These are phyloP conservation scores for Arabis hirsuta DNA, from an alignment of 345 rosid genomes.

Conservation along the genomic window DNA sequence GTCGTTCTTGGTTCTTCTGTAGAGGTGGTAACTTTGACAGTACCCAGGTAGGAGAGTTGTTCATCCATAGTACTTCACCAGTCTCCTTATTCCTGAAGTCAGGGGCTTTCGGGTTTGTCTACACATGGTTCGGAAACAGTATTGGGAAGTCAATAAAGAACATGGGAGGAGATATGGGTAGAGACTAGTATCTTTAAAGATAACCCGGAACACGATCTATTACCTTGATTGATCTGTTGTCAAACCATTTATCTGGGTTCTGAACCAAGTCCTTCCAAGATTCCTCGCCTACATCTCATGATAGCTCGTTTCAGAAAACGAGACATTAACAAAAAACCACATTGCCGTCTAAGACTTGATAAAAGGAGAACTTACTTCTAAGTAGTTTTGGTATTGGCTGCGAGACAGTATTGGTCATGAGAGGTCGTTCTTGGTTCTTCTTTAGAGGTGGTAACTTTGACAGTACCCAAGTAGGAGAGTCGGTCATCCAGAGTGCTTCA, in stretches of 20 bases:
- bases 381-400: constrained; percentile 7
- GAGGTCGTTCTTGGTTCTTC: constrained; percentile 39
- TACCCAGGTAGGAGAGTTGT: constrained; percentile 62
- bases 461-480: constrained; percentile 64
- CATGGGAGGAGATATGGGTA: not conserved
- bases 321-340: constrained; percentile 1
- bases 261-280: constrained; percentile 72
- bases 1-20: constrained; percentile 41
- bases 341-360: not conserved
- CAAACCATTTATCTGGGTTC: constrained; percentile 79
- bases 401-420: constrained; percentile 12
- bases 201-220: not conserved
- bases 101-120: constrained; percentile 54
- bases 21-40: constrained; percentile 56
- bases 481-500: constrained; percentile 59
- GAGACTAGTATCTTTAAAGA: constrained; percentile 20
- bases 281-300: constrained; percentile 53
- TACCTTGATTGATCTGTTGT: constrained; percentile 72
- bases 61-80: constrained; percentile 64
- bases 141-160: constrained; percentile 20
- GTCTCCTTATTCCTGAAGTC: constrained; percentile 81
- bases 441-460: constrained; percentile 59
- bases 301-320: not conserved
- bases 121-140: not conserved
- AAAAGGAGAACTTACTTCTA: constrained; percentile 19